Conservation (phyloP, 495 filamentous ascomycete species). For the Aspergillus biplanus region DNA sequence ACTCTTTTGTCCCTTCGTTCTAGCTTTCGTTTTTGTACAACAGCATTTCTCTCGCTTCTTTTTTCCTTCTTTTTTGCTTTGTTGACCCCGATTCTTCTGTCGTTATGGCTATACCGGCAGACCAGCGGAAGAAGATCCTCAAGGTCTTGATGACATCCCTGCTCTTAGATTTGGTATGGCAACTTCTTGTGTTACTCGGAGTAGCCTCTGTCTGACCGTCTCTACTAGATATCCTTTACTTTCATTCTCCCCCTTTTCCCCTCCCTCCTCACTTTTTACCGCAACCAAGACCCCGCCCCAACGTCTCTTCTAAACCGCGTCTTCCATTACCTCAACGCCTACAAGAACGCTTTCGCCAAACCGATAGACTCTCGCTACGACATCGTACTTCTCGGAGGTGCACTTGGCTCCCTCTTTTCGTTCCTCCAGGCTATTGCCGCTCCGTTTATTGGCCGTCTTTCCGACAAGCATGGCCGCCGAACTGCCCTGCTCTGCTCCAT, state of each 20-base stretch:
- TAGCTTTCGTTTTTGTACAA: conserved; percentile 18
- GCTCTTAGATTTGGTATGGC: conserved; percentile 67
- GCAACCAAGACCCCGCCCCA: conserved; percentile 60
- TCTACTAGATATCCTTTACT: conserved; percentile 78
- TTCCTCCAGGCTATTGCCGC: conserved; percentile 92
- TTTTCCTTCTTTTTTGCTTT: conserved; percentile 16
- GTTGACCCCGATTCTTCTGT: conserved; percentile 19
- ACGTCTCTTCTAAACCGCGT: conserved; percentile 74
- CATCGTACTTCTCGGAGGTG: conserved; percentile 93
- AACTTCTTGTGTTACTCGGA: background rate
- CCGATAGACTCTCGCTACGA: conserved; percentile 97
- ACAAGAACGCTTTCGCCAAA: conserved; percentile 90
- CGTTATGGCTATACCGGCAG: conserved; percentile 44
- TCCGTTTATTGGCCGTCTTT: conserved; percentile 85
- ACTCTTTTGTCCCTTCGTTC: conserved; percentile 3
- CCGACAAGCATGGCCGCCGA: conserved; percentile 86
- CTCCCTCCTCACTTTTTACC: conserved; percentile 92
- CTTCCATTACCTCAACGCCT: conserved; percentile 84
- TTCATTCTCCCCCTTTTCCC: conserved; percentile 98
- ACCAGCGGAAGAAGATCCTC: conserved; percentile 77
- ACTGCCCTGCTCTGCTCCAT: conserved; percentile 90
- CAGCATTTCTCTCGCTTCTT: background rate
- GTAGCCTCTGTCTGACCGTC: conserved; percentile 2
- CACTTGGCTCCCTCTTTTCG: conserved; percentile 90
- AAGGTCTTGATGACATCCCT: conserved; percentile 76